Evolutionary conservation across 176 grass and related monocot genomes (phyloP), one percentile per base, ranked within the genome.

Genomic region (Eleusine indica): DNA sequence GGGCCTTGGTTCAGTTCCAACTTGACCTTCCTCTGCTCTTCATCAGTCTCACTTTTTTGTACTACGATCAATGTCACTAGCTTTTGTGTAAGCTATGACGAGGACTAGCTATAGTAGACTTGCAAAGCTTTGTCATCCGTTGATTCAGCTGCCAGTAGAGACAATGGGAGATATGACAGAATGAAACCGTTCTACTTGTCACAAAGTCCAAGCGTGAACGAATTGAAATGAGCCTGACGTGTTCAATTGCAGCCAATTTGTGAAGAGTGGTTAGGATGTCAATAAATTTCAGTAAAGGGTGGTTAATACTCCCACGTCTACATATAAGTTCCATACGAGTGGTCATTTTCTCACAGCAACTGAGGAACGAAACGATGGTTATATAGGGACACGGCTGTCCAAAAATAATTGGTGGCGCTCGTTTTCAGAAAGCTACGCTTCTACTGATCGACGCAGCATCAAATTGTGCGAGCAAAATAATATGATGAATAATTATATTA

Each of bases 271-370:
- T 86, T 90, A 52, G 74, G 44, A 86, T 73, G 88, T 90, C 88
- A n/a, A 89, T 64, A 18, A 46, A 58, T 11, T 25, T 52, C 49
- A 46, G 44, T 77, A 47, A 22, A 85, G 88, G 66, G 83, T 89
- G 83, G 88, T 86, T 86, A 86, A 54, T 11, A 89, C 83, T 77
- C 38, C 8, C 6, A 56, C 78, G 74, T 86, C 88, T 9, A n/a
- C 52, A 2, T 29, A 38, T 68, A 82, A 61, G 68, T 68, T 37
- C 79, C 74, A 42, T 42, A 14, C 11, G 14, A 51, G 48, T 35
- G 49, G 79, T 83, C 88, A 74, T 83, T 90, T 68, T 86, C 83
- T 75, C 22, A 85, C 79, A 84, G 78, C 65, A 70, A 70, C 78
- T 18, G 48, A 6, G 29, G 75, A 88, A 30, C 60, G 72, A 3